phyloP scores from a whole-genome alignment of 495 filamentous ascomycete genomes.

The Penicillium verhagenii region DNA sequence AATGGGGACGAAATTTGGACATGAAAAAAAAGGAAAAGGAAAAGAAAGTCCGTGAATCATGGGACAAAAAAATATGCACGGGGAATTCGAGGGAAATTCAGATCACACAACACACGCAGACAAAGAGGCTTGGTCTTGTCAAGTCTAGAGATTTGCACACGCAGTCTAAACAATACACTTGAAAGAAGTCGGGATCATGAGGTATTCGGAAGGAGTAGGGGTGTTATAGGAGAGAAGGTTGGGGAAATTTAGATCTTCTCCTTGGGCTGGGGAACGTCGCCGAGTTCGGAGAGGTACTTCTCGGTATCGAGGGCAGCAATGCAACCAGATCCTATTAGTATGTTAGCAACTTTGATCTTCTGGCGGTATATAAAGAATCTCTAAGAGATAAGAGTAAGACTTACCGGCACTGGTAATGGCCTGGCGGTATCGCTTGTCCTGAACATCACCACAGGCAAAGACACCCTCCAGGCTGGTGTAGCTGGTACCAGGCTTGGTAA shows the following conservation, averaged over 20 bases:
- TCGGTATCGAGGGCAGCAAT: conserved; percentile 94
- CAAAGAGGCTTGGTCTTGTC: background rate
- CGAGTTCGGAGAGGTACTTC: conserved; percentile 79
- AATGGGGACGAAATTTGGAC: background rate
- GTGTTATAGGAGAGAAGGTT: background rate
- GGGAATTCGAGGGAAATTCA: conserved; percentile 15
- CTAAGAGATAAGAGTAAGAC: conserved; percentile 29
- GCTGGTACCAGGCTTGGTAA: conserved; percentile 86
- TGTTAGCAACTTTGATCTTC: conserved; percentile 3
- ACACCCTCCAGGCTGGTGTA: conserved; percentile 87
- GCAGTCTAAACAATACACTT: conserved; percentile 14
- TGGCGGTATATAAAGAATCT: background rate
- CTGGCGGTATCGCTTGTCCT: conserved; percentile 97
- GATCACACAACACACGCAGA: conserved; percentile 2
- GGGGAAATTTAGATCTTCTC: conserved; percentile 2
- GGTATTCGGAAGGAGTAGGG: background rate
- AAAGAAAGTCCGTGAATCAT: conserved; percentile 22
- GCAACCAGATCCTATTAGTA: conserved; percentile 76
- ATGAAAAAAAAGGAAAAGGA: conserved; percentile 23
- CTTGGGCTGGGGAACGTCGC: conserved; percentile 37
- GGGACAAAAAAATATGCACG: conserved; percentile 18
- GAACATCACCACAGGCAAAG: conserved; percentile 96
- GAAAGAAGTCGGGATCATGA: conserved; percentile 15
- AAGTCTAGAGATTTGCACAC: conserved; percentile 17
- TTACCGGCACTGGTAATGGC: conserved; percentile 96